These are phyloP conservation scores for Gorgonomyces haynaldii DNA, from an alignment of 192 early-diverging fungal species.

Conservation along the genomic window DNA sequence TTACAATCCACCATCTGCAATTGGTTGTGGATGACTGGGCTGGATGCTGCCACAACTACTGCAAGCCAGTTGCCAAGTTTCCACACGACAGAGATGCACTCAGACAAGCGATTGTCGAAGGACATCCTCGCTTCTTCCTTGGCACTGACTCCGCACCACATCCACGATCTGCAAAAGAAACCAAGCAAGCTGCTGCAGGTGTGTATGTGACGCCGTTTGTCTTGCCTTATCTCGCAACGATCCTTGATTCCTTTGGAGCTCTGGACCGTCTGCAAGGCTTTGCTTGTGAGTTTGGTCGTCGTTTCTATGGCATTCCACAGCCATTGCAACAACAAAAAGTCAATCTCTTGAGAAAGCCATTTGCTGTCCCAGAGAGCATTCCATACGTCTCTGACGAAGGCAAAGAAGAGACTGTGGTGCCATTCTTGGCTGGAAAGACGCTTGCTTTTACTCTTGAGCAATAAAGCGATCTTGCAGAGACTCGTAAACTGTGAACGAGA, in stretches of 20 bases:
- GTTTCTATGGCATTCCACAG: constrained; percentile 71
- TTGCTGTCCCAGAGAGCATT: constrained; percentile 42
- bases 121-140: constrained; percentile 92
- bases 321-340: constrained; percentile 18
- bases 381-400: constrained; percentile 35
- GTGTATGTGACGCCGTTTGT: constrained; percentile 86
- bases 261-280: constrained; percentile 70
- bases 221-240: constrained; percentile 74
- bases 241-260: constrained; percentile 77
- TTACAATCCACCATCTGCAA: constrained; percentile 90
- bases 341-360: constrained; percentile 28
- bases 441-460: background rate
- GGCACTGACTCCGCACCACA: constrained; percentile 96
- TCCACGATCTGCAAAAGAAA: constrained; percentile 76
- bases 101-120: constrained; percentile 57
- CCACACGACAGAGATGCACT: constrained; percentile 84
- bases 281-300: constrained; percentile 70
- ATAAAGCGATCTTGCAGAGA: background rate
- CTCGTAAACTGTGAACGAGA: background rate
- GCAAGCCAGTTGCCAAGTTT: constrained; percentile 97
- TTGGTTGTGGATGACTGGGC: constrained; percentile 96
- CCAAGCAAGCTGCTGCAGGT: constrained; percentile 69
- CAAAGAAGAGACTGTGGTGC: constrained; percentile 55
- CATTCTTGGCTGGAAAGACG: constrained; percentile 65
- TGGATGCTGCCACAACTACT: constrained; percentile 89